These are phyloP conservation scores for Dictyostelium brefeldianum DNA, from an alignment of 78 protist genomes.

Conservation along the genomic window DNA sequence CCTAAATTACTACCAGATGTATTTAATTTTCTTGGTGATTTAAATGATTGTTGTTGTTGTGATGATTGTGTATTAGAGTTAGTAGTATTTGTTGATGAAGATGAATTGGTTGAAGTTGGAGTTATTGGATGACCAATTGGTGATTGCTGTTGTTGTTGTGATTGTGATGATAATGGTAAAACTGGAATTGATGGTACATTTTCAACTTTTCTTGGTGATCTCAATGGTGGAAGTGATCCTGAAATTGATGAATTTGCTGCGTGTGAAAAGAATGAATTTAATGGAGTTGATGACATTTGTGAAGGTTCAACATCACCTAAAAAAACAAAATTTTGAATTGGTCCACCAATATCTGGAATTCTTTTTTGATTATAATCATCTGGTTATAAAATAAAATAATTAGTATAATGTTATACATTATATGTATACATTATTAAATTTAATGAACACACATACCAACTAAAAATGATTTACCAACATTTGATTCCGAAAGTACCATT, in stretches of 20 bases:
- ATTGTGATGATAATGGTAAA: conserved; percentile 42
- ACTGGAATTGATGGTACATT: conserved; percentile 46
- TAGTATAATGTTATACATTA: neutral
- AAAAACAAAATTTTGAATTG: conserved; percentile 52
- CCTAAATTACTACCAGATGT: neutral
- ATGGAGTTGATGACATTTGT: conserved; percentile 30
- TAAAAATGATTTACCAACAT: conserved; percentile 57
- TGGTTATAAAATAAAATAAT: neutral
- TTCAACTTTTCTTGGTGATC: conserved; percentile 77
- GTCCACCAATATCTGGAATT: conserved; percentile 44
- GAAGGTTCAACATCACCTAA: conserved; percentile 40
- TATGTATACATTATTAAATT: neutral
- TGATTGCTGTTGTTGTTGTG: neutral
- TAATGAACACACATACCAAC: conserved; percentile 21
- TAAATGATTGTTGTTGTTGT: neutral
- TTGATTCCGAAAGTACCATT: conserved; percentile 10
- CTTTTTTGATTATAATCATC: conserved; percentile 34
- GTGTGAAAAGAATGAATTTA: conserved; percentile 47
- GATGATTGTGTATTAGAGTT: neutral
- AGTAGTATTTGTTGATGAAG: conserved; percentile 3
- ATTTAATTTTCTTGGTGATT: conserved; percentile 60
- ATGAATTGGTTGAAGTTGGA: neutral
- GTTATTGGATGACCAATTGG: conserved; percentile 7
- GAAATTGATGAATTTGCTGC: conserved; percentile 24
- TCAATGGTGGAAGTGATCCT: conserved; percentile 62